Evolutionary conservation across 1,284 basidiomycete genomes (phyloP).

Genomic region (Termitomyces sp.): DNA sequence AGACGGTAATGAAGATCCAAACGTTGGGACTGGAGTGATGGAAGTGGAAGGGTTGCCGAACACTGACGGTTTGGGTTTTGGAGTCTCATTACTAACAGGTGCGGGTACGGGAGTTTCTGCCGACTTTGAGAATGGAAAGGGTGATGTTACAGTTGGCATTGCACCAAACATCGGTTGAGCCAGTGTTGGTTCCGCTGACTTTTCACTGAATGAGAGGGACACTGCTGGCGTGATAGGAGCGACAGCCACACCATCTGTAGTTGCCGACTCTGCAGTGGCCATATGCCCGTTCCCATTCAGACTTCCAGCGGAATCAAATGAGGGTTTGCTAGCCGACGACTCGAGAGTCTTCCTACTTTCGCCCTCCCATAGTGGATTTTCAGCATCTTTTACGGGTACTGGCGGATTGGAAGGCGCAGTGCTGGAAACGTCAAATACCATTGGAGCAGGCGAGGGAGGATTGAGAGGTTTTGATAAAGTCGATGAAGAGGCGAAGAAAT

Average conservation of each 20-base stretch:
- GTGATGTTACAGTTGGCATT: background rate
- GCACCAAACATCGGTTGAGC: constrained; percentile 2
- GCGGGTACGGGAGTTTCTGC: constrained; percentile 3
- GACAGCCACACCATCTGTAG: background rate
- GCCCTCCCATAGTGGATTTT: constrained; percentile 36
- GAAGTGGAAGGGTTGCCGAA: constrained; percentile 1
- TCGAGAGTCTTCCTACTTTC: constrained; percentile 21
- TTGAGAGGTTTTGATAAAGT: constrained; percentile 19
- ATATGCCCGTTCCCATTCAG: background rate
- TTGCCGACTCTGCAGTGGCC: background rate
- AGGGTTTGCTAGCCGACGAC: background rate
- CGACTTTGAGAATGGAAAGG: constrained; percentile 6
- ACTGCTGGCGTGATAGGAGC: background rate
- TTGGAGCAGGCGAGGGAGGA: constrained; percentile 11
- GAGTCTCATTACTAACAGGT: background rate
- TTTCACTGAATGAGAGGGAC: background rate
- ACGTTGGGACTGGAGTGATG: background rate
- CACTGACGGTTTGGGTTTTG: constrained; percentile 7
- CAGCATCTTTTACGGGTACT: constrained; percentile 26
- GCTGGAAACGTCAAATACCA: constrained; percentile 13
- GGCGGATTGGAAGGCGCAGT: constrained; percentile 13
- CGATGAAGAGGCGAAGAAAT: constrained; percentile 23
- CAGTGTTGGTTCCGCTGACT: background rate
- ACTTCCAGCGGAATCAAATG: background rate
- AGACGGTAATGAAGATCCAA: background rate